These are phyloP conservation scores for Vigna unguiculata DNA, from an alignment of 306 rosid genomes.

Conservation along the genomic window DNA sequence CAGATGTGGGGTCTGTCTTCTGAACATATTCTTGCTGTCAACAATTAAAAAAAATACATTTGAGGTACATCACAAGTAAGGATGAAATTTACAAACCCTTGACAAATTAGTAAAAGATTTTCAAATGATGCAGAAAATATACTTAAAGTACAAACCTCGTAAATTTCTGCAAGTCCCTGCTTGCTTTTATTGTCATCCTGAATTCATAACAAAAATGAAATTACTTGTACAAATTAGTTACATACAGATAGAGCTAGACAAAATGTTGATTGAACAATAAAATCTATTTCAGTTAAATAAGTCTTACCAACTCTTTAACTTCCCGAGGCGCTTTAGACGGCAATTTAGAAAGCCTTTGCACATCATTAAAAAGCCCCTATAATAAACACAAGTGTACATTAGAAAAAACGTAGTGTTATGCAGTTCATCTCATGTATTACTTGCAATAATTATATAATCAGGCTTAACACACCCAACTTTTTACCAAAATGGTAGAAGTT, in stretches of 20 bases:
- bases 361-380: slow-evolving; percentile 78
- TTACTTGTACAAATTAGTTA: slow-evolving; percentile 37
- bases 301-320: slow-evolving; percentile 75
- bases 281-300: slow-evolving; percentile 37
- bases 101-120: background rate
- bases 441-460: slow-evolving; percentile 23
- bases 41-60: slow-evolving; percentile 25
- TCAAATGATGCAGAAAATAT: slow-evolving; percentile 33
- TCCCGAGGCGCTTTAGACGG: slow-evolving; percentile 76
- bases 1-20: slow-evolving; percentile 62
- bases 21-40: slow-evolving; percentile 88
- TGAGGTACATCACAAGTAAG: slow-evolving; percentile 28
- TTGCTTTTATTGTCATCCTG: slow-evolving; percentile 96
- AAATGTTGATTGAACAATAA: slow-evolving; percentile 36
- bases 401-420: slow-evolving; percentile 25
- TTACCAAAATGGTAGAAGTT: slow-evolving; percentile 15
- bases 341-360: slow-evolving; percentile 67
- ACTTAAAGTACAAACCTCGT: slow-evolving; percentile 75
- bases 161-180: slow-evolving; percentile 86
- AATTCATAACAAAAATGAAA: slow-evolving; percentile 37
- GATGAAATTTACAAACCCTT: slow-evolving; percentile 11
- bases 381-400: slow-evolving; percentile 37
- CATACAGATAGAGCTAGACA: slow-evolving; percentile 17
- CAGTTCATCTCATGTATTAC: slow-evolving; percentile 31
- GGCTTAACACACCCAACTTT: slow-evolving; percentile 3